phyloP scores from a whole-genome alignment of 164 flowering plant genomes.

The Annona cherimola region DNA sequence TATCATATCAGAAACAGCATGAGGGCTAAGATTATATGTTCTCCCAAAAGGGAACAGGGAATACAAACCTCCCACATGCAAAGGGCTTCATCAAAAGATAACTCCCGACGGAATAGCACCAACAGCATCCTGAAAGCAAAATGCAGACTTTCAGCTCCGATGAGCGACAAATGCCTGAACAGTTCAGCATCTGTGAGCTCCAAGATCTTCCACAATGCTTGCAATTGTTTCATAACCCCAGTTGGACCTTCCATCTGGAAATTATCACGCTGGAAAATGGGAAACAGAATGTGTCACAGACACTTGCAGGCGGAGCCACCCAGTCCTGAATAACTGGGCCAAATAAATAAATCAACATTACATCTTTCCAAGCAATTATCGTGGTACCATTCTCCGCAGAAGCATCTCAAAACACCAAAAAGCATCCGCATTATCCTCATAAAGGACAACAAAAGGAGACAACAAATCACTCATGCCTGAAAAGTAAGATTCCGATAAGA shows the following conservation, averaged over 20 bases:
- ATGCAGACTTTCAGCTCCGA: constrained; percentile 90
- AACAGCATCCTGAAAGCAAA: constrained; percentile 89
- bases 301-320: neutral
- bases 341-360: constrained; percentile 1
- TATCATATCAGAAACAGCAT: neutral
- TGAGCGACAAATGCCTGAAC: constrained; percentile 57
- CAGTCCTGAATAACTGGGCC: neutral
- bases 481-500: constrained; percentile 19
- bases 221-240: constrained; percentile 83
- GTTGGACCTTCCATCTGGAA: constrained; percentile 89
- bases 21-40: neutral
- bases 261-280: constrained; percentile 65
- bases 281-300: neutral
- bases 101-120: constrained; percentile 87
- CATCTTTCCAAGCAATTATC: constrained; percentile 5
- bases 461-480: constrained; percentile 91
- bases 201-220: constrained; percentile 65
- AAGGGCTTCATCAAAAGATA: constrained; percentile 76
- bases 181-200: constrained; percentile 69
- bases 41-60: neutral
- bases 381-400: constrained; percentile 75
- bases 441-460: constrained; percentile 83
- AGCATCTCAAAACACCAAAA: constrained; percentile 99
- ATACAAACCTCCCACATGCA: constrained; percentile 93
- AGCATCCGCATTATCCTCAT: constrained; percentile 93